Conservation (phyloP, 805 yeast genomes). For the Sungouiella thailandica region DNA sequence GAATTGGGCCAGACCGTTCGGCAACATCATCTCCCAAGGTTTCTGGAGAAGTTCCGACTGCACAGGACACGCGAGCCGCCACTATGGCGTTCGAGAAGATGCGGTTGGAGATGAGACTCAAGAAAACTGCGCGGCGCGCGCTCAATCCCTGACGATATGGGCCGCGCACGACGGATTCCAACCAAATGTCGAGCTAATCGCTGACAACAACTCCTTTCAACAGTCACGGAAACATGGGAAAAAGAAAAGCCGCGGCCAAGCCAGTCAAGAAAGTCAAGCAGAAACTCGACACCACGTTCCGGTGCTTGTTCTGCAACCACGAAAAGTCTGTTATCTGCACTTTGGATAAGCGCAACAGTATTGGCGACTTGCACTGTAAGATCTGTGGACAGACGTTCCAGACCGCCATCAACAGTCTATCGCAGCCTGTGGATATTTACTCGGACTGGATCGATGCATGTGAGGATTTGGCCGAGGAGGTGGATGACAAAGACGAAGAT, state of each 20-base stretch:
- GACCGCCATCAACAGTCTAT: conserved; percentile 73
- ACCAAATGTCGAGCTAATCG: too few relatives aligned
- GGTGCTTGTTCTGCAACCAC: conserved; percentile 93
- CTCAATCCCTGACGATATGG: neutral
- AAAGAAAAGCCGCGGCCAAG: conserved; percentile 71
- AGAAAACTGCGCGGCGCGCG: conserved; percentile 32
- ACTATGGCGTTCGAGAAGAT: conserved; percentile 41
- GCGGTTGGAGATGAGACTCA: conserved; percentile 43
- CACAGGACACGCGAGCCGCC: conserved; percentile 25
- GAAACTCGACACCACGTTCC: conserved; percentile 73
- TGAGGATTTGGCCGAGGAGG: conserved; percentile 77
- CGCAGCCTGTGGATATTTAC: conserved; percentile 91
- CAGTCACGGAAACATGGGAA: conserved; percentile 61
- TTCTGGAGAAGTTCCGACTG: conserved; percentile 3
- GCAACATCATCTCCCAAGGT: conserved; percentile 19
- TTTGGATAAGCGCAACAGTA: conserved; percentile 76
- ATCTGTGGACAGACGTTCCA: conserved; percentile 94
- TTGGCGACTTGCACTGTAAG: conserved; percentile 84
- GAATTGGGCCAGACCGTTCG: conserved; percentile 15
- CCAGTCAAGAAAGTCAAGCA: conserved; percentile 78
- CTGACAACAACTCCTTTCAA: too few relatives aligned
- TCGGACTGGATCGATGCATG: conserved; percentile 98
- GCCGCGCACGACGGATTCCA: neutral
- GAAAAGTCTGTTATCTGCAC: conserved; percentile 87
- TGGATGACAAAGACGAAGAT: conserved; percentile 23